These are phyloP conservation scores for Botryotinia narcissicola DNA, from an alignment of 2,329 filamentous ascomycete species.

Conservation along the genomic window DNA sequence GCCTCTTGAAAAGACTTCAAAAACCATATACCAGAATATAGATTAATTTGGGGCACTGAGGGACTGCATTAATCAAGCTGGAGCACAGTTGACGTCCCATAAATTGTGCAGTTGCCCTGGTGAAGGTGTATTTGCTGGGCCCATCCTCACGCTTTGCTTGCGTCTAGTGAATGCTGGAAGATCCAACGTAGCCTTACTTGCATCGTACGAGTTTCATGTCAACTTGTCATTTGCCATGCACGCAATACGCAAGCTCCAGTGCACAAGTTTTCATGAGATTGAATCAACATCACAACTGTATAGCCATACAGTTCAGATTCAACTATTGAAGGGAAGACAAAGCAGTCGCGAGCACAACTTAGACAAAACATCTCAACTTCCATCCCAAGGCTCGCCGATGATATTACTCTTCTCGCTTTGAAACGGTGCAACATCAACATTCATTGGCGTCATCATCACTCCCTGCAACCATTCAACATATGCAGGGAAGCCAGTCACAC, in stretches of 20 bases:
- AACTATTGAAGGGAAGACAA: background rate
- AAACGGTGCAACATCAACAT: constrained; percentile 7
- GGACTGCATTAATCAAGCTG: background rate
- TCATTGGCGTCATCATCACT: constrained; percentile 29
- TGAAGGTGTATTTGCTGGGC: background rate
- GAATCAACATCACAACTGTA: background rate
- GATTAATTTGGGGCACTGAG: too few relatives aligned
- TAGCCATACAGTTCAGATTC: background rate
- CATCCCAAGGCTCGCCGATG: background rate
- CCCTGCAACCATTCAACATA: constrained; percentile 35
- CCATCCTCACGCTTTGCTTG: background rate
- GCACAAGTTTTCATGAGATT: background rate
- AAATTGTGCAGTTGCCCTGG: background rate
- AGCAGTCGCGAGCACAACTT: background rate
- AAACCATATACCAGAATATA: background rate
- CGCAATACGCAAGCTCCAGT: too few relatives aligned
- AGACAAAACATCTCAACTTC: background rate
- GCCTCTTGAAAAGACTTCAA: background rate
- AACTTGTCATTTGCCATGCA: background rate
- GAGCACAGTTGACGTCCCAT: background rate
- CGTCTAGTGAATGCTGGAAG: background rate
- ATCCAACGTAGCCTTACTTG: background rate
- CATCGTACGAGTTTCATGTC: background rate
- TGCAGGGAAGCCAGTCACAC: constrained; percentile 30
- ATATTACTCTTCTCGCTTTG: background rate